Evolutionary conservation across 2,329 filamentous ascomycete genomes (phyloP), one percentile per base, ranked within the genome.

Genomic region (Neurospora sp.): DNA sequence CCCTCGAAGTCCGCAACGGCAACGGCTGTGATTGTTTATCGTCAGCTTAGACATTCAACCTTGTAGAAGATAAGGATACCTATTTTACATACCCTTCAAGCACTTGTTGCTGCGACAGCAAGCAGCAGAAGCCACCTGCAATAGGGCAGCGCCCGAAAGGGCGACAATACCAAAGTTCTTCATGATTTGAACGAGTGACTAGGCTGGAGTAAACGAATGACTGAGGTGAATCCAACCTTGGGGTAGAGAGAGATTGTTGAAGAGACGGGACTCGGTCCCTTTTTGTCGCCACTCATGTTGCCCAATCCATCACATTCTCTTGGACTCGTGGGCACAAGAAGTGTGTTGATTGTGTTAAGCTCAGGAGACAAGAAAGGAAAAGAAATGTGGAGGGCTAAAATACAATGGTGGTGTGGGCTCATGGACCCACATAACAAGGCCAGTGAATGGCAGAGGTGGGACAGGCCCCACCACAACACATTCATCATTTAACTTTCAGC

Each of bases 61-160:
- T 12, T 33, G 28, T 33, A 33, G 39, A n/a, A 17, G 8, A 57
- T 28, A 19, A 11, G 4, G 4, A 28, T 15, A 36, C 12, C 8
- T 8, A 52, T 5, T 36, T 17, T 67, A 65, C 46, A 43, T 70
- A 70, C 67, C 71, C 52, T 68, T 46, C 33, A 72, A 67, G 65
- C 71, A 72, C 36, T 66, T 10, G 68, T 71, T 70, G 33, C 23
- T 68, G 36, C 69, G 65, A 36, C 71, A 72, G 66, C 69, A 72
- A n/a, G 62, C 67, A 38, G 71, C 69, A 23, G 70, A 66, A 6
- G 52, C 68, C 10, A 66, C 23, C 39, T 68, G 70, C 57, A 70
- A 38, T 36, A 71, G 52, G 23, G 70, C 66, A 36, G 57, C 37
- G 15, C 70, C 70, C 57, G 70, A 69, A 36, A 71, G 37, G 19